These are phyloP conservation scores for Solanum tarijense DNA, from an alignment of 257 asterid genomes.

Conservation along the genomic window DNA sequence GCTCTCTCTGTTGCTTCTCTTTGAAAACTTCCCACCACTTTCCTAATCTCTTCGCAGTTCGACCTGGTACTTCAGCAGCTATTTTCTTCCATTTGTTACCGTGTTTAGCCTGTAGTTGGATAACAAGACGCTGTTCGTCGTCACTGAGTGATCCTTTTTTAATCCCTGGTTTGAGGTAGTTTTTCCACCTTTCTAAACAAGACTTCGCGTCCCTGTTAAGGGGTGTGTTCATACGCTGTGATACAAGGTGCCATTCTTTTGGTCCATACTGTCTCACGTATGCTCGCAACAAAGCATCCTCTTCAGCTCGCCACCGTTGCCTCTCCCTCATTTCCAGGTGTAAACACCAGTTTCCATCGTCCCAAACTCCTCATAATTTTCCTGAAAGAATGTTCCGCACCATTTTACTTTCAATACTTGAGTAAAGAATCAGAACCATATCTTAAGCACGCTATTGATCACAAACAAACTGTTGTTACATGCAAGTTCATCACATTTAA, in stretches of 20 bases:
- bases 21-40: conserved; percentile 71
- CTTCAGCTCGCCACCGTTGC: conserved; percentile 75
- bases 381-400: not conserved
- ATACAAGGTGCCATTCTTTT: conserved; percentile 56
- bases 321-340: conserved; percentile 60
- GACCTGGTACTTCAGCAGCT: conserved; percentile 61
- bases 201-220: conserved; percentile 53
- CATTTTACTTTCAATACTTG: not conserved
- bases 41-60: conserved; percentile 62
- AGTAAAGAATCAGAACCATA: not conserved
- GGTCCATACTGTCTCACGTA: conserved; percentile 60
- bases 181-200: conserved; percentile 74
- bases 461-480: not conserved
- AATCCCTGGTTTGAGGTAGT: conserved; percentile 61
- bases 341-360: conserved; percentile 30
- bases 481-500: not conserved
- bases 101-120: conserved; percentile 32
- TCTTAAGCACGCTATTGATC: not conserved
- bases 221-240: conserved; percentile 45
- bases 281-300: conserved; percentile 51
- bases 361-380: conserved; percentile 33
- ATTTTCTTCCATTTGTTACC: conserved; percentile 78
- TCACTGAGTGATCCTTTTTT: conserved; percentile 53
- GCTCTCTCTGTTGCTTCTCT: conserved; percentile 43
- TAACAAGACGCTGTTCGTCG: conserved; percentile 56